Evolutionary conservation across 805 yeast species (phyloP), one percentile per base, ranked within the genome.

Genomic region (Phaffomyces antillensis): DNA sequence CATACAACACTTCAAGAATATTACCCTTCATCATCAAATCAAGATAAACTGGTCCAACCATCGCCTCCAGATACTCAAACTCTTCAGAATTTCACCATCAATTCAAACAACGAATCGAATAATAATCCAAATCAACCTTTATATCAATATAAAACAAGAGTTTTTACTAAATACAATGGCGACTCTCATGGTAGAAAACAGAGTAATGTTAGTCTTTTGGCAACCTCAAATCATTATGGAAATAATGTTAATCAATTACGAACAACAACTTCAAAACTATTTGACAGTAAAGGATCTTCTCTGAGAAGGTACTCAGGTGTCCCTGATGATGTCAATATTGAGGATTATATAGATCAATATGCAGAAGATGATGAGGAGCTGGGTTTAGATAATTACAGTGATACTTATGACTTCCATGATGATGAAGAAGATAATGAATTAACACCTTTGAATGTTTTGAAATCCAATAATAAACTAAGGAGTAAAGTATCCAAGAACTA

Each of bases 261-360:
- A 36, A 78, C 89, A 3, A 83, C 88, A 2, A 81, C 89, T 0
- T 82, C 89, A 1, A 81, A 81, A 49, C 64, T 84, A 7, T 84
- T 85, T 61, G 91, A 84, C 54, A 75, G 78, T 12, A 82, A 78
- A 52, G 89, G 87, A 1, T 77, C 83, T 0, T 84, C 81, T 39
- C 78, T 87, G 7, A 70, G 90, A 55, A 66, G 89, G 31, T 83
- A 84, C 55, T 81, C 89, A 18, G 86, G 84, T 18, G 75, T 79
- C 3, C 84, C 84, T 0, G 83, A 79, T 55, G 80, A 79, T 57
- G 71, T 70, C 13, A 68, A 70, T 49, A 55, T 65, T 28, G 75
- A 69, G 44, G 74, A 69, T 45, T 66, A 65, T 44, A 65, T 69
- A 36, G 74, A 69, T 43, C 70, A 64, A 41, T 64, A 67, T 36